Evolutionary conservation across 2,329 filamentous ascomycete genomes (phyloP).

Genomic region (Penicillium sp.): DNA sequence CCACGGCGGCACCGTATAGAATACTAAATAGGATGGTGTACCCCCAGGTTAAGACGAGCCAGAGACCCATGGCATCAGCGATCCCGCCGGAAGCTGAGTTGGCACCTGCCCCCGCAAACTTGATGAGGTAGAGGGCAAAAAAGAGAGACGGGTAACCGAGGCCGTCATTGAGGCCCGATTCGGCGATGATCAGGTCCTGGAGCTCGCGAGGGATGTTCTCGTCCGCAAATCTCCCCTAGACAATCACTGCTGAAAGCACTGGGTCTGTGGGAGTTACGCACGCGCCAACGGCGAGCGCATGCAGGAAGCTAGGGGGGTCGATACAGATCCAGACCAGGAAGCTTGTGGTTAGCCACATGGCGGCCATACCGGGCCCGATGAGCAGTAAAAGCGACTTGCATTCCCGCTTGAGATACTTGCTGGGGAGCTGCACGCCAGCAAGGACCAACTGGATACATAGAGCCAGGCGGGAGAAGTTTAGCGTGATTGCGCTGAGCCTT

Average conservation of each 20-base stretch:
- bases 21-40: conserved; percentile 82
- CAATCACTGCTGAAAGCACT: conserved; percentile 83
- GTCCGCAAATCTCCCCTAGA: conserved; percentile 92
- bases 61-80: conserved; percentile 72
- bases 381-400: conserved; percentile 76
- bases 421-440: conserved; percentile 84
- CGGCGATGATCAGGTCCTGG: conserved; percentile 78
- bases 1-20: conserved; percentile 75
- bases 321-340: conserved; percentile 77
- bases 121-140: conserved; percentile 80
- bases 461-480: conserved; percentile 85
- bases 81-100: conserved; percentile 63
- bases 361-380: conserved; percentile 80
- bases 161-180: conserved; percentile 88
- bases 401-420: conserved; percentile 77
- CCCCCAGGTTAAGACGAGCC: conserved; percentile 84
- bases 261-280: conserved; percentile 92
- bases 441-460: conserved; percentile 88
- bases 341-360: conserved; percentile 85
- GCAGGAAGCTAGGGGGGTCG: conserved; percentile 72
- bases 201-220: conserved; percentile 82
- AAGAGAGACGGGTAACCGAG: conserved; percentile 88
- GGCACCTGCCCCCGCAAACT: conserved; percentile 68
- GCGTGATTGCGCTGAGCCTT: conserved; percentile 71
- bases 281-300: conserved; percentile 78